These are phyloP conservation scores for Colletotrichum sp. DNA, from an alignment of 2,329 filamentous ascomycete species.

Conservation along the genomic window DNA sequence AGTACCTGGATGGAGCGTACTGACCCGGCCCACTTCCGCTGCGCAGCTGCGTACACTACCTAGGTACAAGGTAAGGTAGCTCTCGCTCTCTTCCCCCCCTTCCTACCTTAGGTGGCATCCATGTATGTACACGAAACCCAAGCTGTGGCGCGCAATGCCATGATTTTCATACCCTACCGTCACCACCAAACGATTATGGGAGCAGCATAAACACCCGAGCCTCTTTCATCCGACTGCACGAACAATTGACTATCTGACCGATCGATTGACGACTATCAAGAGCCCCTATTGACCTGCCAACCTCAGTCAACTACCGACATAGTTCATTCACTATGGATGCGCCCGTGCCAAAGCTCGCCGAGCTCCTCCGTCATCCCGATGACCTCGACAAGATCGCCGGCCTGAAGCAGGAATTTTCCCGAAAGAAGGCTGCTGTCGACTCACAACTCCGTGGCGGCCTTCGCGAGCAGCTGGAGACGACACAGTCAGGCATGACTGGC, in stretches of 20 bases:
- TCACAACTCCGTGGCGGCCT: conserved; percentile 87
- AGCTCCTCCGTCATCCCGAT: conserved; percentile 92
- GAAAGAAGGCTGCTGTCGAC: conserved; percentile 93
- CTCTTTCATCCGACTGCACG: neutral
- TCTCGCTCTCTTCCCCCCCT: neutral
- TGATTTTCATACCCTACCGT: neutral
- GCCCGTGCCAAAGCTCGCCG: conserved; percentile 80
- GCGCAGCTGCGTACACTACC: neutral
- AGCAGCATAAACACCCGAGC: neutral
- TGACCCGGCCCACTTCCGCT: neutral
- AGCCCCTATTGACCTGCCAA: neutral
- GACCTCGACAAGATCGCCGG: conserved; percentile 95
- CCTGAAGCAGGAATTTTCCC: conserved; percentile 89
- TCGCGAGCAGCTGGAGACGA: conserved; percentile 91
- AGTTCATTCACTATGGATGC: conserved; percentile 60
- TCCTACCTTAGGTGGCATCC: neutral
- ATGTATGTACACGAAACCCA: conserved; percentile 5
- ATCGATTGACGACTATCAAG: neutral
- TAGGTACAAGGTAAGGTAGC: neutral
- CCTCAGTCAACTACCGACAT: neutral
- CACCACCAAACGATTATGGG: neutral
- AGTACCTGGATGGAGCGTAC: neutral
- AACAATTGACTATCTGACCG: neutral
- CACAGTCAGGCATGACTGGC: conserved; percentile 89
- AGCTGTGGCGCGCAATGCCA: conserved; percentile 5